Evolutionary conservation across 2,329 filamentous ascomycete species (phyloP).

Genomic region (Xylariaceae sp.): DNA sequence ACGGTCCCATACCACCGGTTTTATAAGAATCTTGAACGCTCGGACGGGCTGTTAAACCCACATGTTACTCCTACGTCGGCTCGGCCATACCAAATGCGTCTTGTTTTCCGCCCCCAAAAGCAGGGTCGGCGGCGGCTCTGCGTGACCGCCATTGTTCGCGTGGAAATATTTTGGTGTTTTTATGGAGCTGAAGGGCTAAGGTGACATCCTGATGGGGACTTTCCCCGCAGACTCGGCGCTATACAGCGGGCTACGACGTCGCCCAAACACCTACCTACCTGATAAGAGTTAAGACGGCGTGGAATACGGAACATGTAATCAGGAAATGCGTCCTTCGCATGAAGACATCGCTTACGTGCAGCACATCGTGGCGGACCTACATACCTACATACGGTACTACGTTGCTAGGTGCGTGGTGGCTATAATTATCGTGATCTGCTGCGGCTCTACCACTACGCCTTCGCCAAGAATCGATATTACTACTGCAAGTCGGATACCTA

Average conservation of each 20-base stretch:
- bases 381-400: background rate
- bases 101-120: background rate
- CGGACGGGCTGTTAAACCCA: background rate
- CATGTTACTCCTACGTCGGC: background rate
- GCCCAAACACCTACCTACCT: background rate
- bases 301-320: background rate
- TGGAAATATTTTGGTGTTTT: slow-evolving; percentile 9
- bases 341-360: background rate
- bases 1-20: background rate
- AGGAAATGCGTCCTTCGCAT: background rate
- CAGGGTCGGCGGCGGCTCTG: background rate
- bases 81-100: background rate
- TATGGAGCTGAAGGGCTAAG: slow-evolving; percentile 1
- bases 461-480: background rate
- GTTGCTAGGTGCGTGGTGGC: background rate
- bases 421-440: background rate
- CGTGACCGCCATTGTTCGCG: slow-evolving; percentile 3
- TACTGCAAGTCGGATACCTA: background rate
- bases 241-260: background rate
- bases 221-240: background rate
- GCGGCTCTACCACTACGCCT: background rate
- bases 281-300: background rate
- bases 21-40: background rate
- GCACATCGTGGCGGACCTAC: background rate
- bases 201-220: background rate